A percentile compares a stretch with the other conserved stretches of the same genome.
Conservation (phyloP, 441 rosid genomes). For the Gossypium trilobum region DNA sequence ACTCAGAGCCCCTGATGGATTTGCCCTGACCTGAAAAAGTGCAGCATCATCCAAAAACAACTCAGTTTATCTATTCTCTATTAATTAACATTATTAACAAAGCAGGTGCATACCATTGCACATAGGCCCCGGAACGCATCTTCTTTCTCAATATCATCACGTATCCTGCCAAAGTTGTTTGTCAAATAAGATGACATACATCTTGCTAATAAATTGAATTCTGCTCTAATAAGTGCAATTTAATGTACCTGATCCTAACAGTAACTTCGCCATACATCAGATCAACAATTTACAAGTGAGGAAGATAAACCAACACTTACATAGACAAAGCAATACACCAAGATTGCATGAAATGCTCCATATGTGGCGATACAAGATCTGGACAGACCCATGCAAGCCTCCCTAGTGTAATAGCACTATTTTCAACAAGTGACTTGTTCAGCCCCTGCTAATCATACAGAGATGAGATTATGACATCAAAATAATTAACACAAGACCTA, state of each 20-base stretch:
- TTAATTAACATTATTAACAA: not conserved
- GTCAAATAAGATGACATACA: conserved; percentile 1
- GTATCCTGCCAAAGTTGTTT: conserved; percentile 50
- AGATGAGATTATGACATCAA: conserved; percentile 6
- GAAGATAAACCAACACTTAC: conserved; percentile 18
- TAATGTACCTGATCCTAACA: not conserved
- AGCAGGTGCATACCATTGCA: conserved; percentile 62
- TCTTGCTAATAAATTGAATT: not conserved
- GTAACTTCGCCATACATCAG: not conserved
- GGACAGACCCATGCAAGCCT: conserved; percentile 98
- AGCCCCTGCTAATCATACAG: conserved; percentile 49
- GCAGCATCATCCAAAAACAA: conserved; percentile 10
- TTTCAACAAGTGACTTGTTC: conserved; percentile 76
- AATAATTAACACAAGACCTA: not conserved
- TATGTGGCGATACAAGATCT: conserved; percentile 65
- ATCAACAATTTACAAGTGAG: not conserved
- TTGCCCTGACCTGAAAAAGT: conserved; percentile 59
- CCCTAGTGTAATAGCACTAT: conserved; percentile 94
- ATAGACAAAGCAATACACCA: conserved; percentile 61
- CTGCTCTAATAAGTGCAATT: not conserved
- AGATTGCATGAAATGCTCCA: conserved; percentile 77
- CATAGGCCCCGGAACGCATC: conserved; percentile 96
- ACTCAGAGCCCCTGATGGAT: conserved; percentile 84
- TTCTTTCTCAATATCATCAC: conserved; percentile 93
- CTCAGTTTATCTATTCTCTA: not conserved